These are phyloP conservation scores for Phytopythium litorale DNA, from an alignment of 352 stramenopile genomes.

Conservation along the genomic window DNA sequence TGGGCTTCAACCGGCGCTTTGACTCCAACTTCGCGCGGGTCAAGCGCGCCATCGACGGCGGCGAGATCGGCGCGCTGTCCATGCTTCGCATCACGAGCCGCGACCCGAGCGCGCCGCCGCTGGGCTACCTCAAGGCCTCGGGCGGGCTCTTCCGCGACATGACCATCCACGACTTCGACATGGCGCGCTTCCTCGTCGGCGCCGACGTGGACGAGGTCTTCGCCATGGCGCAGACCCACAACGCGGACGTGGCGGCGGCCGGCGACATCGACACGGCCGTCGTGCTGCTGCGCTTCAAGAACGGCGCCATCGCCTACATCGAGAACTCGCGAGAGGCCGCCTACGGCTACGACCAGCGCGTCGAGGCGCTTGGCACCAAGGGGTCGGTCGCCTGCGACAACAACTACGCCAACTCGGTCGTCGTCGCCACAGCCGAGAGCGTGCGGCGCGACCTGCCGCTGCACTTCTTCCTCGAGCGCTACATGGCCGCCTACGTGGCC, in stretches of 20 bases:
- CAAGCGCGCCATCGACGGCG: slow-evolving; percentile 68
- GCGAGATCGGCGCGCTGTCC: slow-evolving; percentile 89
- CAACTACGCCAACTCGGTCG: slow-evolving; percentile 84
- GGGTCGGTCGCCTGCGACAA: slow-evolving; percentile 88
- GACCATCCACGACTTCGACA: slow-evolving; percentile 96
- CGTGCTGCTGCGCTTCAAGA: too few species aligned
- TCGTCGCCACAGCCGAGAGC: slow-evolving; percentile 27
- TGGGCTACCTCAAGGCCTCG: too few species aligned
- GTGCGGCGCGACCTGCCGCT: slow-evolving; percentile 71
- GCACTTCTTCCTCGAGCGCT: slow-evolving; percentile 91
- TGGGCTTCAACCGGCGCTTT: slow-evolving; percentile 92
- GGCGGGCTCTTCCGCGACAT: slow-evolving; percentile 95
- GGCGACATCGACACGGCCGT: too few species aligned
- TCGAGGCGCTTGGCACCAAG: slow-evolving; percentile 85
- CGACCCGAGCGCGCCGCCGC: too few species aligned
- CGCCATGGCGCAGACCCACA: slow-evolving; percentile 41
- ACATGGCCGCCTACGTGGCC: slow-evolving; percentile 71
- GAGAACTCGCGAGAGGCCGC: slow-evolving; percentile 89
- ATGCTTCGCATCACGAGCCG: slow-evolving; percentile 77
- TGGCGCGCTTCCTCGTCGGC: slow-evolving; percentile 91
- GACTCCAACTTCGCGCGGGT: slow-evolving; percentile 93
- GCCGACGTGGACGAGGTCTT: slow-evolving; percentile 54
- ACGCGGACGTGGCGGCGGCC: too few species aligned
- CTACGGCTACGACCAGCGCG: slow-evolving; percentile 92
- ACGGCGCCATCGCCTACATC: slow-evolving; percentile 82